phyloP scores from a whole-genome alignment of 352 stramenopile genomes.

The Globisporangium cylindrosporum region DNA sequence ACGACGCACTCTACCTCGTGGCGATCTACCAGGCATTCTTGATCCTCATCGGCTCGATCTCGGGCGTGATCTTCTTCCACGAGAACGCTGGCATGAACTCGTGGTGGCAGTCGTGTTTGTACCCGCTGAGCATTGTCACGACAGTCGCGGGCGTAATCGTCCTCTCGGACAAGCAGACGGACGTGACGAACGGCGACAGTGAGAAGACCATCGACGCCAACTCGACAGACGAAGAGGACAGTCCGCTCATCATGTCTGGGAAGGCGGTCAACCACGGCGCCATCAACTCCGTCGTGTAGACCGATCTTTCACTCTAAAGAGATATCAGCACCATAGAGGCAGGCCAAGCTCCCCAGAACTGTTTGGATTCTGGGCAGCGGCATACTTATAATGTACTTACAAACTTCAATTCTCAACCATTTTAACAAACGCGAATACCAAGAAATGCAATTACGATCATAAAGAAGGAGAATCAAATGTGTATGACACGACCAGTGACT shows the following conservation, averaged over 20 bases:
- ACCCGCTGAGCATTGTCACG: slow-evolving; percentile 74
- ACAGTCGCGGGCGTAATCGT: slow-evolving; percentile 80
- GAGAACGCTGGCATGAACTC: slow-evolving; percentile 79
- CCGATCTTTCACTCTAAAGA: not conserved
- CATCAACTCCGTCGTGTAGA: slow-evolving; percentile 26
- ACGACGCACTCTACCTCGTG: slow-evolving; percentile 85
- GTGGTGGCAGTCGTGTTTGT: slow-evolving; percentile 79
- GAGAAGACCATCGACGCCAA: slow-evolving; percentile 32
- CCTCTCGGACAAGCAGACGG: slow-evolving; percentile 76
- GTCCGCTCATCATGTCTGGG: slow-evolving; percentile 39
- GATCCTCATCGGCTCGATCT: slow-evolving; percentile 83
- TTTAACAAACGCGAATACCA: not conserved
- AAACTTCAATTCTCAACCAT: not conserved
- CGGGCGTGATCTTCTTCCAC: slow-evolving; percentile 86
- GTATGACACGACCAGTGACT: not conserved
- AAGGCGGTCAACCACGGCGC: slow-evolving; percentile 39
- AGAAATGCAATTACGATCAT: not conserved
- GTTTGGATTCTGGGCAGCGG: not conserved
- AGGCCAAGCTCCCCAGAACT: not conserved
- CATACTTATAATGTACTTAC: slow-evolving; percentile 19
- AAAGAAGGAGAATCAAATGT: not conserved
- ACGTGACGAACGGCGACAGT: slow-evolving; percentile 37
- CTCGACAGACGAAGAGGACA: slow-evolving; percentile 40
- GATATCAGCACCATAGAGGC: slow-evolving; percentile 11
- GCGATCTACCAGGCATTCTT: slow-evolving; percentile 84